Conservation (phyloP, 176 grass and related monocot genomes). For the Pharus latifolius region DNA sequence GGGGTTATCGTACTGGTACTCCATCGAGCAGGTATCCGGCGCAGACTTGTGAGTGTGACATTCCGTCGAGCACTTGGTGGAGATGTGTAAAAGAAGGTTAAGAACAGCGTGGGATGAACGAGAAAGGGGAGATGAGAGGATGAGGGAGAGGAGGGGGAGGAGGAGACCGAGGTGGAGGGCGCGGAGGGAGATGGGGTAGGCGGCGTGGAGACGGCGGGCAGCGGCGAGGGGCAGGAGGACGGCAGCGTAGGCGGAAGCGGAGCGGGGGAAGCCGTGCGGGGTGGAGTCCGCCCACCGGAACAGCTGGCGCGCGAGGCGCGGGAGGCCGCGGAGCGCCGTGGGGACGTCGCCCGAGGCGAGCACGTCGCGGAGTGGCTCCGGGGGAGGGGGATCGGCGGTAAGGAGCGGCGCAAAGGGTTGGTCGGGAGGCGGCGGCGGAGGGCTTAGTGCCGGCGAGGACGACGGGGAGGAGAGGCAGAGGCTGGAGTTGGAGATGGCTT, state of each 20-base stretch:
- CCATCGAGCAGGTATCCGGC: constrained; percentile 31
- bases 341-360: constrained; percentile 41
- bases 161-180: constrained; percentile 48
- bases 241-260: constrained; percentile 43
- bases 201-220: constrained; percentile 16
- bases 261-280: constrained; percentile 40
- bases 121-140: not conserved
- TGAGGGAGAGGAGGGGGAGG: constrained; percentile 35
- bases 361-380: constrained; percentile 28
- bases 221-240: constrained; percentile 49
- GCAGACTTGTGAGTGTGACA: not conserved
- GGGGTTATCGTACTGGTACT: too few relatives aligned
- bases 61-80: constrained; percentile 29
- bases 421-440: not conserved
- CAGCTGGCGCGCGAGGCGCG: constrained; percentile 44
- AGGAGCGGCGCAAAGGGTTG: constrained; percentile 18
- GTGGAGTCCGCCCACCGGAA: constrained; percentile 81
- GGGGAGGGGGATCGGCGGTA: constrained; percentile 2
- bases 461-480: constrained; percentile 15
- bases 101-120: not conserved
- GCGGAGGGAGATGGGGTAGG: constrained; percentile 41
- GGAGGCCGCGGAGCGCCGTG: constrained; percentile 23
- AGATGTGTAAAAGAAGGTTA: constrained; percentile 28
- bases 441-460: constrained; percentile 5
- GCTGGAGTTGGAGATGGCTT: constrained; percentile 23